Percentiles rank a stretch among this genome's conserved stretches.
phyloP scores from a whole-genome alignment of 1,284 basidiomycete species.

The Cryptococcus deneoformans region DNA sequence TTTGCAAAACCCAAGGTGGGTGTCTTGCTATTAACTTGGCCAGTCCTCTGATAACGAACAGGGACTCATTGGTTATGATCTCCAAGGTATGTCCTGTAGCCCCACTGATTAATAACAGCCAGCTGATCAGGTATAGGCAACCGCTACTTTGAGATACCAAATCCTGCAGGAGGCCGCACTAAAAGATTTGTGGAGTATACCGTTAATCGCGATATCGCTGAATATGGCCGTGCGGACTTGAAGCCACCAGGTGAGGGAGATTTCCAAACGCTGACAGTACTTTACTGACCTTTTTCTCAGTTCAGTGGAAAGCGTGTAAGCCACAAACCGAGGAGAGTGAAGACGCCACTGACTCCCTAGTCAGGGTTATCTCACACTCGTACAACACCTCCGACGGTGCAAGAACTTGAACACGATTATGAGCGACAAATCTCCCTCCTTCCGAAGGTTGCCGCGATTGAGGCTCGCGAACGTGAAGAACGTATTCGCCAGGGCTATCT shows the following conservation, averaged over 20 bases:
- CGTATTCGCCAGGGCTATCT: conserved; percentile 45
- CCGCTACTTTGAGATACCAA: conserved; percentile 29
- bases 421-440: conserved; percentile 22
- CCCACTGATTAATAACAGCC: background rate
- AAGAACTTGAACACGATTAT: conserved; percentile 34
- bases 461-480: conserved; percentile 36
- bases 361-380: conserved; percentile 43
- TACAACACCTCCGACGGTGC: conserved; percentile 26
- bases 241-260: conserved; percentile 26
- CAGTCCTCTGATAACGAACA: background rate
- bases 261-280: background rate
- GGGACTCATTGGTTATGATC: conserved; percentile 18
- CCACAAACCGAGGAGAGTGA: background rate
- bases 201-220: conserved; percentile 19
- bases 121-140: conserved; percentile 17
- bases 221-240: conserved; percentile 24
- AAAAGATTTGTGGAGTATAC: conserved; percentile 34
- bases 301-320: conserved; percentile 36
- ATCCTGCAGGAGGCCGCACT: conserved; percentile 23
- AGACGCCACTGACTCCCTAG: conserved; percentile 31
- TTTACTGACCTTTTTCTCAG: conserved; percentile 4
- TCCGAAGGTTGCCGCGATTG: conserved; percentile 32
- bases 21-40: background rate
- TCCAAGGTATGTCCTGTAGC: conserved; percentile 8
- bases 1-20: conserved; percentile 1